Conservation (phyloP, 2,329 filamentous ascomycete genomes). For the Incumbomyces delicatus region DNA sequence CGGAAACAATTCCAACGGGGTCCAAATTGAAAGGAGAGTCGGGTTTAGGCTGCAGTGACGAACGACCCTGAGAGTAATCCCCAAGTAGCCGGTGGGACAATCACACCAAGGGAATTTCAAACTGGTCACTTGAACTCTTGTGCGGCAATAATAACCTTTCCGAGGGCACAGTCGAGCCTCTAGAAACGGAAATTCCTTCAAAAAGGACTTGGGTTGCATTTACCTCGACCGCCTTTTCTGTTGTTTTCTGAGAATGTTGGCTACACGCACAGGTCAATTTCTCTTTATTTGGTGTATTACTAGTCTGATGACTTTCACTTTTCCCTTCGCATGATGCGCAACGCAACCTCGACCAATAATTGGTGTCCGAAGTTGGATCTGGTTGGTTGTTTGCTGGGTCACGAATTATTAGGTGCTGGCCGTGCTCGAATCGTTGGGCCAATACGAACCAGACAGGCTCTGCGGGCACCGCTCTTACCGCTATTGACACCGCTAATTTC, state of each 20-base stretch:
- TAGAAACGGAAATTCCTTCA: no score
- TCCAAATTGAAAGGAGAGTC: background rate
- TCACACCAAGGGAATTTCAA: background rate
- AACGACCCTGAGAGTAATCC: background rate
- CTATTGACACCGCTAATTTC: slow-evolving; percentile 8
- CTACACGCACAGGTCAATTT: background rate
- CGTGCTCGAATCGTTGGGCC: no score
- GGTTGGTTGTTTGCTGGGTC: background rate
- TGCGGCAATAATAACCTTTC: background rate
- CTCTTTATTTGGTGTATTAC: background rate
- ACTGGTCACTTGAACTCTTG: background rate
- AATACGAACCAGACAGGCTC: background rate
- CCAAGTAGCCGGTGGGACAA: background rate
- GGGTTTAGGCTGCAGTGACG: background rate
- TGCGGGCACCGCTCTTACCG: background rate
- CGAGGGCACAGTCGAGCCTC: no score
- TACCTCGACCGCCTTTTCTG: background rate
- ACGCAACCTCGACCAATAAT: background rate
- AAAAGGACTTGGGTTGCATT: no score
- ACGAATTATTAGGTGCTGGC: background rate
- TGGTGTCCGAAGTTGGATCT: background rate
- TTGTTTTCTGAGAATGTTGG: background rate
- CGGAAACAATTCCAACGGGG: background rate
- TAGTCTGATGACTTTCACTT: background rate
- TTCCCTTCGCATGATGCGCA: background rate